Base-by-base conservation (phyloP, 768 basidiomycete genomes). In the Leccinum disarticulatum region DNA sequence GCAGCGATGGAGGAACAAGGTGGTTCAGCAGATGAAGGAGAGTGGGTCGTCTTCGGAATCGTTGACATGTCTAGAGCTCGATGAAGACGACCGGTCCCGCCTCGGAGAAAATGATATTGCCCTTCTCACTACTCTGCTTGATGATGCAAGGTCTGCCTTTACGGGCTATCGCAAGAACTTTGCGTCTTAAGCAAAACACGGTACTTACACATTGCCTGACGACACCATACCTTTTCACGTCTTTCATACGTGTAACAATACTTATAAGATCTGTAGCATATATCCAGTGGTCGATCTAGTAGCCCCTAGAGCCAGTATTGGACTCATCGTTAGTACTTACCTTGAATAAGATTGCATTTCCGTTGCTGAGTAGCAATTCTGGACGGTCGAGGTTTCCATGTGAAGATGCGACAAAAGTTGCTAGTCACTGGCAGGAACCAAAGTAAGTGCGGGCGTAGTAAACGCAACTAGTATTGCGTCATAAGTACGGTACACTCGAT, bases 1-100 rank as follows among this genome's bases (percentile, higher is more conserved):
- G 69, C 53, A 55, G 28, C 61, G 50, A 30, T 70, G 69, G 71
- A 68, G 66, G 51, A 59, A 59, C 15, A 72, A 65, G 56, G 68
- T 70, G 31, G 19, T 41, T 51, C 56, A 3, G 25, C 61, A 70
- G 57, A 63, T 70, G 55, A 61, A 65, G 48, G 62, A 55, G 15
- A n/a, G 38, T 1, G 14, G 7, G 9, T 33, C 13, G 25, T 8
- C 31, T 11, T 10, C 56, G 11, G 43, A 30, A 9, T 43, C 33
- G 11, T 53, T 59, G 43, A 19, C 30, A 3, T 48, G 2, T 10
- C 54, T 61, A 22, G 56, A 55, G 28, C 41, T 63, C 30, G 60
- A 54, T 8, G 11, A 60, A 15, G 41, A 64, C 6, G 68, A 70
- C 27, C 41, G 9, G 6, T 15, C 43, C 9, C 17, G 43, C 22